Evolutionary conservation across 768 basidiomycete species (phyloP).

Genomic region (Lenzites betulinus): DNA sequence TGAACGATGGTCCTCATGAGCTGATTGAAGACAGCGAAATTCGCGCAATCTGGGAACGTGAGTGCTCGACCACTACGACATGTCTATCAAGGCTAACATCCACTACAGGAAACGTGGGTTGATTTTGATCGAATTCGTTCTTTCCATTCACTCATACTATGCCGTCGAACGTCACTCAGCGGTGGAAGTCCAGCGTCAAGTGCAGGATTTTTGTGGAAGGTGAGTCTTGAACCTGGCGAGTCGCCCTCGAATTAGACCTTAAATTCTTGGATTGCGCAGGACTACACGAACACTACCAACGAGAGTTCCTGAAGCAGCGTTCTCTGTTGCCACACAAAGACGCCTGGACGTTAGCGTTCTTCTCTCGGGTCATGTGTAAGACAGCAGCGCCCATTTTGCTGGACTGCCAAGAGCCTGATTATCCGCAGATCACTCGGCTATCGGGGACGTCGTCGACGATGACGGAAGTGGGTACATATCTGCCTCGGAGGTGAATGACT

Average conservation of each 20-base stretch:
- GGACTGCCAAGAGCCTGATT: too few species aligned
- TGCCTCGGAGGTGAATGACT: constrained; percentile 7
- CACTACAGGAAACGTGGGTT: too few species aligned
- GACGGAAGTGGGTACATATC: constrained; percentile 14
- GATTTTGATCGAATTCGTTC: too few species aligned
- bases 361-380: constrained; percentile 12
- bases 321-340: background rate
- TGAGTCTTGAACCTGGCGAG: background rate
- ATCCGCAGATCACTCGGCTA: constrained; percentile 17
- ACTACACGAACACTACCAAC: background rate
- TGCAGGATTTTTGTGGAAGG: constrained; percentile 11
- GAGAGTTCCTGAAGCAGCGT: background rate
- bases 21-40: too few species aligned
- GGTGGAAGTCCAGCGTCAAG: constrained; percentile 8
- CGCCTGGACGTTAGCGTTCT: constrained; percentile 12
- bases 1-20: too few species aligned
- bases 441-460: constrained; percentile 11
- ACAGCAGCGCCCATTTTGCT: too few species aligned
- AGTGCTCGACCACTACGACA: too few species aligned
- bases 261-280: background rate
- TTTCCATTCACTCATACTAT: too few species aligned
- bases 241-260: too few species aligned
- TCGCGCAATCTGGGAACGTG: too few species aligned
- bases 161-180: too few species aligned
- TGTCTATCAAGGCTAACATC: too few species aligned